Evolutionary conservation across 176 grass and related monocot genomes (phyloP).

Genomic region (Bromus sterilis): DNA sequence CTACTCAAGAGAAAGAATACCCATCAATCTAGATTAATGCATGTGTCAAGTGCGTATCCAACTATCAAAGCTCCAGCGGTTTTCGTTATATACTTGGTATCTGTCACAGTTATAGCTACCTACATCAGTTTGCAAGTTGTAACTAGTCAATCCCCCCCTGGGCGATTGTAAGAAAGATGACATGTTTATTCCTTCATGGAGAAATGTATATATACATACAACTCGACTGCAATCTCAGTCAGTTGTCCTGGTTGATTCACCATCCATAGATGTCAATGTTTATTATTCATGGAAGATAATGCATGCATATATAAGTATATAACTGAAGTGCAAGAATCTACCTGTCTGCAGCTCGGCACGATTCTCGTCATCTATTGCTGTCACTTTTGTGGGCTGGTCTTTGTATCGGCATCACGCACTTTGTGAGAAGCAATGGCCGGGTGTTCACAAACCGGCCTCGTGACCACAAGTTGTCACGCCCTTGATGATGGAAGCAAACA

Average conservation of each 20-base stretch:
- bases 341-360: slow-evolving; percentile 56
- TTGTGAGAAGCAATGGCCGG: slow-evolving; percentile 73
- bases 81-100: neutral
- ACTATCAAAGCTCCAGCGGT: too few relatives aligned
- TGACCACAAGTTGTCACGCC: slow-evolving; percentile 41
- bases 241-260: neutral
- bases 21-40: neutral
- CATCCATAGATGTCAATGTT: neutral
- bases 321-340: neutral
- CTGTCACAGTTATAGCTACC: neutral
- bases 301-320: neutral
- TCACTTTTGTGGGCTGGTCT: slow-evolving; percentile 83
- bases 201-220: neutral
- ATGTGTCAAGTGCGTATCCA: too few relatives aligned
- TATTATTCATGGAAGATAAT: neutral
- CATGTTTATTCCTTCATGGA: neutral
- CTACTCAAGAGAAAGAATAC: neutral
- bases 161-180: neutral
- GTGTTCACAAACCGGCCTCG: slow-evolving; percentile 77
- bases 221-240: neutral
- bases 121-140: neutral
- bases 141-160: neutral
- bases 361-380: slow-evolving; percentile 60
- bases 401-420: slow-evolving; percentile 58
- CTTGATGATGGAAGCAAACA: slow-evolving; percentile 39